Evolutionary conservation across 1,284 basidiomycete species (phyloP), one percentile per base, ranked within the genome.

Genomic region (Trametes polyzona): DNA sequence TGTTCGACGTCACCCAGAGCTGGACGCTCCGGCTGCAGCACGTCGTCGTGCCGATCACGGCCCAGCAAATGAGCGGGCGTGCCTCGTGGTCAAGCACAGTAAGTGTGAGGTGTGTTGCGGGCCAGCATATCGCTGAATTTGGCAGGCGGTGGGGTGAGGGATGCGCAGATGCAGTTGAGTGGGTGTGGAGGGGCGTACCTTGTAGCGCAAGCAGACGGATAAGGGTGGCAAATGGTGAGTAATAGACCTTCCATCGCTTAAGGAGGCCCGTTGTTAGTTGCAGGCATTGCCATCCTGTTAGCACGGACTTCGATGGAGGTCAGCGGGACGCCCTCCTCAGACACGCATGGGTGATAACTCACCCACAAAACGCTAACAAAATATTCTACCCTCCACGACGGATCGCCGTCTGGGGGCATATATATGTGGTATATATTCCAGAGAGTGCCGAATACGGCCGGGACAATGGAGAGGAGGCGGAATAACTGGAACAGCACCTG

Each of bases 1-100:
- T 77, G 67, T 92, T 92, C 67, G 87, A 90, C 40, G 89, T 92
- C n/a, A 92, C 90, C 91, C 91, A 93, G 42, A 93, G 83, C 75
- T 92, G 89, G 54, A 92, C 79, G 62, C 85, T 82, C 41, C 89
- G 78, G 59, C 84, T 87, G 50, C 85, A 72, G 67, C 84, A 88
- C 5, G 93, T 95, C 47, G 90, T 92, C 16, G 87, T 92, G 0
- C 86, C 92, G 46, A 95, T 88, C 9, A 87, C 79, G 2, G 91
- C 87, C 93, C 93, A 95, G 51, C 85, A 87, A 3, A 84, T 75
- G 12, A 88, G 80, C 0, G 93, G 93, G 10, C 92, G 80, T 49
- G 72, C 74, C 16, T 76, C 73, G 53, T 83, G 78, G 36, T 87
- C 84, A 57, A 93, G 79, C 39, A 92, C 71, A 36, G 76, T 79